A percentile compares a stretch with the other conserved stretches of the same genome.
These are phyloP conservation scores for Amaranthus palmeri DNA, from an alignment of 148 eudicot genomes.

Conservation along the genomic window DNA sequence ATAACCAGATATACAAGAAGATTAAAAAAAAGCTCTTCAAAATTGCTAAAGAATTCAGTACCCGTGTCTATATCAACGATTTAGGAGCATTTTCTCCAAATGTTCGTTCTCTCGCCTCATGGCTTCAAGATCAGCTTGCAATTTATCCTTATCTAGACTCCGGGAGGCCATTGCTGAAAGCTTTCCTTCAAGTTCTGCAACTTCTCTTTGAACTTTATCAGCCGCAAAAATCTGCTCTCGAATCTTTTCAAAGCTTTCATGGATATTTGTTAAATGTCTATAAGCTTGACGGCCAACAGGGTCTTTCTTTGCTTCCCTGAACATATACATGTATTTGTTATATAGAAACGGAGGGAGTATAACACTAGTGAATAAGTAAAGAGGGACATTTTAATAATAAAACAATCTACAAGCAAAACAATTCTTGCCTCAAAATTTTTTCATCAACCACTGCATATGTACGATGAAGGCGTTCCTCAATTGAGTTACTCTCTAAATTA, in stretches of 20 bases:
- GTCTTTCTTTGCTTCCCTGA: slow-evolving; percentile 69
- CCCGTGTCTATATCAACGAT: background rate
- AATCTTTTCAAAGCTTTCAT: slow-evolving; percentile 57
- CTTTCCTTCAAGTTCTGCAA: slow-evolving; percentile 53
- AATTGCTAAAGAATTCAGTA: background rate
- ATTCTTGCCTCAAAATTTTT: slow-evolving; percentile 47
- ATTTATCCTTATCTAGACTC: slow-evolving; percentile 42
- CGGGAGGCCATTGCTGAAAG: slow-evolving; percentile 40
- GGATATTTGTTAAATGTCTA: slow-evolving; percentile 48
- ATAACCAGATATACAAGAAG: no score
- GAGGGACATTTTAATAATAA: background rate
- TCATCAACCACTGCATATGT: slow-evolving; percentile 63
- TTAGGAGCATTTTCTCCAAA: slow-evolving; percentile 34
- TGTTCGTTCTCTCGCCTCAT: slow-evolving; percentile 57
- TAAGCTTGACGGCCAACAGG: slow-evolving; percentile 49
- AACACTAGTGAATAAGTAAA: background rate
- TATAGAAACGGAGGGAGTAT: background rate
- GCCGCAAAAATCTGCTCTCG: slow-evolving; percentile 49
- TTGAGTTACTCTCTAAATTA: slow-evolving; percentile 62
- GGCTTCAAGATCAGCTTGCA: slow-evolving; percentile 66
- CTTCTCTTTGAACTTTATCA: slow-evolving; percentile 52
- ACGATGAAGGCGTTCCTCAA: slow-evolving; percentile 71
- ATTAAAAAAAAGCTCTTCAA: no score
- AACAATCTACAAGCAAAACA: background rate
- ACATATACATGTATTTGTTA: background rate